Evolutionary conservation across 768 basidiomycete species (phyloP), one percentile per base, ranked within the genome.

Genomic region (Lactarius pseudohatsudake): DNA sequence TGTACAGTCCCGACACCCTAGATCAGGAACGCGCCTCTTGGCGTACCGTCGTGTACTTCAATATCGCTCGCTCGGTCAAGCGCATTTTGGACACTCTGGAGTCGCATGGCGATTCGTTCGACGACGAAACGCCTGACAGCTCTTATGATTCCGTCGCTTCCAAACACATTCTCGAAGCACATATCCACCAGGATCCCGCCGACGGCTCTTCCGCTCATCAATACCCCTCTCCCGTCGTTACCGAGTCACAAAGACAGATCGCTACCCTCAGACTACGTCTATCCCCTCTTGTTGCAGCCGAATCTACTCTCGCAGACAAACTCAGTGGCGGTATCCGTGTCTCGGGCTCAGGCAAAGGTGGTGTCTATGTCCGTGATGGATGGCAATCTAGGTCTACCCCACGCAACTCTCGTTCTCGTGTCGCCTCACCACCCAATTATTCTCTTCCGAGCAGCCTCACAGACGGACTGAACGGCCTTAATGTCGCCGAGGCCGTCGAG

Each of bases 21-120:
- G 89, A 92, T 54, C 77, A 81, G 59, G 88, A 90, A 77, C 86
- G 89, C 28, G 83, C 86, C 0, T 85, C 85, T 4, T 94, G 92
- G 92, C 83, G 85, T 22, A 86, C 89, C 3, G 86, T 92, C 36
- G 87, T 94, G 36, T 91, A 90, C 77, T 88, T 90, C 79, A 94
- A 94, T 77, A 81, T 93, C 62, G 76, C 77, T 47, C 75, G 75
- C 18, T 79, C 80, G 7, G 74, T 81, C 55, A 74, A 76, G n/a
- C 75, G 74, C 63, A 66, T 81, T 47, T 72, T 78, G 40, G 77
- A 77, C 20, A 69, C 69, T 18, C 70, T 67, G 22, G 75, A 77
- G n/a, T 74, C 73, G 3, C 76, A 75, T n/a, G 65, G 68, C 8
- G 70, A 71, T 47, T 36, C 22, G 7, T 62, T 63, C 53, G 70